Percentiles rank a stretch among this genome's conserved stretches.
Evolutionary conservation across 225 moss, liverwort and hornwort genomes (phyloP).

Genomic region (Pseudoscleropodium purum): DNA sequence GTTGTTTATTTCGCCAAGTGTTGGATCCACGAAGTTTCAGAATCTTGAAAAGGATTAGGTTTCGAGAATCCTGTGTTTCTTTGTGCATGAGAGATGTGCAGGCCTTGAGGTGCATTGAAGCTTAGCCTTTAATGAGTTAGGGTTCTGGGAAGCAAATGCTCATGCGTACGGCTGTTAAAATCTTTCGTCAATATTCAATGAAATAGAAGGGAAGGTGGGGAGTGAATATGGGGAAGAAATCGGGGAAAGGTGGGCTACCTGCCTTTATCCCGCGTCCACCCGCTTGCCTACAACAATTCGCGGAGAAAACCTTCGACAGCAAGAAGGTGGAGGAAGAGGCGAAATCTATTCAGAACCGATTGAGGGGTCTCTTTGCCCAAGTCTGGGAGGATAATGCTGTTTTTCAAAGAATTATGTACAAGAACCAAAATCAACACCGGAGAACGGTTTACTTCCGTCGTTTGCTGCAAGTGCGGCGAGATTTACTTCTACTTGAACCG

Average conservation of each 20-base stretch:
- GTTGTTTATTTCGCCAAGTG: background rate
- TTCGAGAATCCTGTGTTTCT: background rate
- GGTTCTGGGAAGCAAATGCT: background rate
- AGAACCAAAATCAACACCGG: constrained; percentile 88
- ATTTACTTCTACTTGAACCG: constrained; percentile 25
- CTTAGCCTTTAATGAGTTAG: background rate
- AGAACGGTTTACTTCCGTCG: constrained; percentile 76
- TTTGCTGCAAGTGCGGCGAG: constrained; percentile 64
- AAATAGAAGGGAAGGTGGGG: background rate
- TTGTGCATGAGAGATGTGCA: background rate
- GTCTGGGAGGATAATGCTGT: constrained; percentile 58
- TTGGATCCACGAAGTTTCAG: background rate
- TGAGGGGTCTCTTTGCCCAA: constrained; percentile 52
- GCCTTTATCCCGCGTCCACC: constrained; percentile 44
- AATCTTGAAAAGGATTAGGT: background rate
- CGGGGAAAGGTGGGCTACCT: background rate
- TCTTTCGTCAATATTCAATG: background rate
- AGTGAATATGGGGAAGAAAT: constrained; percentile 22
- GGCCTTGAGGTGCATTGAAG: background rate
- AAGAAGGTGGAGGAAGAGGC: constrained; percentile 44
- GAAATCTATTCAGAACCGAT: constrained; percentile 28
- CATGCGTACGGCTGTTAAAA: background rate
- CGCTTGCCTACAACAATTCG: constrained; percentile 20
- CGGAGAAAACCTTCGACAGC: background rate
- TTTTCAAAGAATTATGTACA: constrained; percentile 89